Evolutionary conservation across 2,329 filamentous ascomycete species (phyloP), one percentile per base, ranked within the genome.

Genomic region (Rhynchosporium graminicola): DNA sequence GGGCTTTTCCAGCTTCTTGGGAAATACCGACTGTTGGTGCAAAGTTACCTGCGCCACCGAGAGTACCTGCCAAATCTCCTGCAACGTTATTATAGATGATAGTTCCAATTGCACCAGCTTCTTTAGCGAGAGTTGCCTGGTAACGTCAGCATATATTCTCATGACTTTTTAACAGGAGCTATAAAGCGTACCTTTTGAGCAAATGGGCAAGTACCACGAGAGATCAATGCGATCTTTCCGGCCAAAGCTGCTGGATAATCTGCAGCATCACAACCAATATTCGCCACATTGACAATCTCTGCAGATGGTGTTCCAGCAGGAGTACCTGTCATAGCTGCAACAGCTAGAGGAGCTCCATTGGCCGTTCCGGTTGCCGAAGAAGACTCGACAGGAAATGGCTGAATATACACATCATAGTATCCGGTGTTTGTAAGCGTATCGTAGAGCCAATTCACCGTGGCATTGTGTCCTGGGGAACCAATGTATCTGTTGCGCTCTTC

Each of bases 71-170:
- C n/a, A 91, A 75, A 3, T 77, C 74, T 1, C 84, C 88, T 2
- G 62, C 52, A 0, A 82, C 76, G n/a, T 87, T 88, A 78, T 94
- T 92, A 77, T 90, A 92, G 62, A 94, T 80, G 31, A 94, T 76
- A 0, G 87, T 88, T 0, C 86, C 90, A 1, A 83, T 74, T 4
- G 90, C 90, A 13, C 89, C 88, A 0, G 88, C 88, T 48, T 77
- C 79, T 47, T 86, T 87, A 3, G 90, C 89, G 9, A 84, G 77
- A 61, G 80, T 81, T 0, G 87, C 87, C 78, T 94, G n/a, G 26
- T 36, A 38, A 47, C 36, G 43, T 57, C 12, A 57, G 55, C 28
- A 36, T 10, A 38, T 12, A 13, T 36, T 20, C 42, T 33, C 2
- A 26, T 36, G 5, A 13, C 9, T 5, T 36, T 2, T 12, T 3